Evolutionary conservation across 1,284 basidiomycete genomes (phyloP).

Genomic region (Malassezia yamatoensis): DNA sequence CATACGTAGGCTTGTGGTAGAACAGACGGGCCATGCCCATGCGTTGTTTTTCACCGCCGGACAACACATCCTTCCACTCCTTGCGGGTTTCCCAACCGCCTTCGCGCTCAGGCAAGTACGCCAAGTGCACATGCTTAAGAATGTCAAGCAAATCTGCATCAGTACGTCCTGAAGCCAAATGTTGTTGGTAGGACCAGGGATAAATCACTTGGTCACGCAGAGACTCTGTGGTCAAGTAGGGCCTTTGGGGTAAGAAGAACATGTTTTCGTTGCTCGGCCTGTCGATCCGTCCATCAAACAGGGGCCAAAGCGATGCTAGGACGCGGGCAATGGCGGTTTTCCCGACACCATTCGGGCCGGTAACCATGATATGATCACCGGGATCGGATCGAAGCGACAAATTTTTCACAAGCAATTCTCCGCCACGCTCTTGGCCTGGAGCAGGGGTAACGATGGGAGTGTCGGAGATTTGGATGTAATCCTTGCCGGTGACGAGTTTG

Average conservation of each 20-base stretch:
- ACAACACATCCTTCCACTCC: slow-evolving; percentile 68
- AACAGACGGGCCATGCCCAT: slow-evolving; percentile 58
- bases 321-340: slow-evolving; percentile 88
- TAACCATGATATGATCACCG: slow-evolving; percentile 86
- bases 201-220: slow-evolving; percentile 68
- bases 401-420: slow-evolving; percentile 61
- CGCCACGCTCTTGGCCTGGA: slow-evolving; percentile 53
- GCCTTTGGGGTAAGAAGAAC: slow-evolving; percentile 81
- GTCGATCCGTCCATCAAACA: slow-evolving; percentile 50
- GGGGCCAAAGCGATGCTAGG: slow-evolving; percentile 73
- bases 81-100: slow-evolving; percentile 68
- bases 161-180: slow-evolving; percentile 52
- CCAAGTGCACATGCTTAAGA: slow-evolving; percentile 68
- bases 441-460: slow-evolving; percentile 69
- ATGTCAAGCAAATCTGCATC: slow-evolving; percentile 64
- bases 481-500: slow-evolving; percentile 18
- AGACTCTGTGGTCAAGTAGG: slow-evolving; percentile 78
- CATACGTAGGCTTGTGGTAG: slow-evolving; percentile 63
- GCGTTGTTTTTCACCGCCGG: slow-evolving; percentile 84
- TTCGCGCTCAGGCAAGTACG: slow-evolving; percentile 74
- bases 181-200: slow-evolving; percentile 41
- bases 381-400: slow-evolving; percentile 62
- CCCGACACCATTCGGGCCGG: slow-evolving; percentile 69
- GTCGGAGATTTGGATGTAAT: slow-evolving; percentile 29
- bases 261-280: slow-evolving; percentile 52